Conservation (phyloP, 768 basidiomycete genomes). For the Lactifluus piperatus region DNA sequence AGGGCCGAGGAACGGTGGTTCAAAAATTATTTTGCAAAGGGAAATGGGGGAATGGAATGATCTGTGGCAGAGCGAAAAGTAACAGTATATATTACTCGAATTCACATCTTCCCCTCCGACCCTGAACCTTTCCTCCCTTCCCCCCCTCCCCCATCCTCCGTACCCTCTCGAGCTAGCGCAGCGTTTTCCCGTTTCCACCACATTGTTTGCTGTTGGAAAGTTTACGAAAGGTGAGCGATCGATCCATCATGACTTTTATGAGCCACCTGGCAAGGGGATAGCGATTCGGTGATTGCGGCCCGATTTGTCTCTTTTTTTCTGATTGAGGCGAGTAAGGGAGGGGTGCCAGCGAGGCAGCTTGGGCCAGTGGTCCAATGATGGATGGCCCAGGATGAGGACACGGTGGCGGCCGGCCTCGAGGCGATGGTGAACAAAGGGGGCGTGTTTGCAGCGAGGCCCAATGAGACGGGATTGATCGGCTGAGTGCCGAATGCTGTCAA, state of each 20-base stretch:
- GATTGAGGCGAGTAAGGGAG: slow-evolving; percentile 2
- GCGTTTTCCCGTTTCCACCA: not conserved
- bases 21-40: not conserved
- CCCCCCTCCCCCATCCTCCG: not conserved
- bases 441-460: slow-evolving; percentile 11
- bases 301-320: slow-evolving; percentile 5
- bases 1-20: not conserved
- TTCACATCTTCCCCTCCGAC: slow-evolving; percentile 4
- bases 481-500: slow-evolving; percentile 8
- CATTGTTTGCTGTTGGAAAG: not conserved
- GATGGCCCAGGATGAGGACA: not conserved
- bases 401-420: slow-evolving; percentile 3
- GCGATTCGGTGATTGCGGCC: slow-evolving; percentile 16
- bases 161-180: not conserved
- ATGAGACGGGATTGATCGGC: slow-evolving; percentile 6
- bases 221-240: slow-evolving; percentile 9
- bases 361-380: not conserved
- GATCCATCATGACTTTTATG: not conserved
- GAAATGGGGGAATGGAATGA: too few species aligned
- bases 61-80: slow-evolving; percentile 6
- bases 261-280: slow-evolving; percentile 6
- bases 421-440: slow-evolving; percentile 1
- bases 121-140: slow-evolving; percentile 3
- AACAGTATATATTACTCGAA: not conserved
- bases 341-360: not conserved